Percentiles rank a stretch among this genome's conserved stretches.
Evolutionary conservation across 2,329 filamentous ascomycete species (phyloP).

Genomic region (Botryotinia convoluta): DNA sequence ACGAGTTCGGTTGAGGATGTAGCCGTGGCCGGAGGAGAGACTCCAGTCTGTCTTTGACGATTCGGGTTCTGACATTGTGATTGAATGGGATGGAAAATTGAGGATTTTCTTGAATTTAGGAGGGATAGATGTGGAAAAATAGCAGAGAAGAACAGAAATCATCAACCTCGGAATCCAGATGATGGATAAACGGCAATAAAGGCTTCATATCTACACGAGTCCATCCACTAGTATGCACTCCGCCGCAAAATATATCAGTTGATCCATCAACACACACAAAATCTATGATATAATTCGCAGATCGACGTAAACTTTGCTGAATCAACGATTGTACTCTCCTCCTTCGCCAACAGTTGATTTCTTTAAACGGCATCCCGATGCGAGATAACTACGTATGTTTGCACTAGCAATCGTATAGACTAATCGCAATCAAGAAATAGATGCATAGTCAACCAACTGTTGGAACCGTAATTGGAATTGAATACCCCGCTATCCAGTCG

Average conservation of each 20-base stretch:
- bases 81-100: background rate
- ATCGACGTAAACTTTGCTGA: background rate
- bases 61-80: background rate
- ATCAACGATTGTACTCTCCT: background rate
- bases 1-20: background rate
- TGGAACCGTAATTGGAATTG: background rate
- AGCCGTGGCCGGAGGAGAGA: background rate
- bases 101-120: background rate
- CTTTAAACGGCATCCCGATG: background rate
- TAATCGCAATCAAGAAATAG: background rate
- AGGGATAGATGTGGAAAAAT: background rate
- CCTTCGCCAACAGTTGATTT: background rate
- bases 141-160: background rate
- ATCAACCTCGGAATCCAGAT: background rate
- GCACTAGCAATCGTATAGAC: background rate
- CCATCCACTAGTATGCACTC: background rate
- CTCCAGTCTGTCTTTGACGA: slow-evolving; percentile 1
- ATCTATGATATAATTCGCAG: background rate
- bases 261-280: background rate
- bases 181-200: background rate
- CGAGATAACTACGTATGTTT: background rate
- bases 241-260: background rate
- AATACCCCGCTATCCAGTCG: background rate
- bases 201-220: background rate
- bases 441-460: background rate